Base-by-base conservation (phyloP, 2,329 filamentous ascomycete genomes). In the Colletotrichum camelliae region DNA sequence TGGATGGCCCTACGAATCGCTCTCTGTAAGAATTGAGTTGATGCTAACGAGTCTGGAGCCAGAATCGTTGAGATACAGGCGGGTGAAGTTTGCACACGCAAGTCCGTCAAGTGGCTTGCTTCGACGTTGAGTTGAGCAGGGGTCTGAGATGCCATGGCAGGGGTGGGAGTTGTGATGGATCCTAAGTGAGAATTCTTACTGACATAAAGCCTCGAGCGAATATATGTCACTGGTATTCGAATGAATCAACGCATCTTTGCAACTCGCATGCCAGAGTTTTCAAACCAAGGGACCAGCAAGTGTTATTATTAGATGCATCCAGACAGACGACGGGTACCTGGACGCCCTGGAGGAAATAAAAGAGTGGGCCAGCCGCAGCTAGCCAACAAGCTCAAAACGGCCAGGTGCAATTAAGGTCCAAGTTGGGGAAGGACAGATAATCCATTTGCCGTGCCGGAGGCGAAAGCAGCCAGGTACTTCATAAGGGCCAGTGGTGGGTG, bases 371-470 rank as follows among this genome's bases (percentile, higher is more conserved):
- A 24, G 29, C n/a, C 2, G 24, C 24, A 65, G 57, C 33, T 48
- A 64, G 65, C 66, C 70, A 69, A 62, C 37, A 55, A 31, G 65
- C 71, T 69, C 71, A 68, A 73, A 62, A 52, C 62, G 64, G 55
- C 57, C 31, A 33, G 60, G 57, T 29, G 33, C 37, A 68, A 58
- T 12, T 57, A 68, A 21, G 24, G 62, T 68, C 39, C 57, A 48
- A 67, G 69, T 64, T 61, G 75, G 67, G 72, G 62, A 72, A 77
- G 75, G 75, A 77, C 75, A 77, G 72, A 77, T 77, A 77, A 67
- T 72, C 67, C 72, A 69, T 72, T 77, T 76, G 75, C 75, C 75
- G 72, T 31, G 29, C 33, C 29, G 60, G 57, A 72, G 72, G 75
- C 67, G 35, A 64, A 64, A 29, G 60, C 71, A 39, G 58, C 15